Evolutionary conservation across 192 early-diverging fungal genomes (phyloP), one percentile per base, ranked within the genome.

Genomic region (Linnemannia zychae): DNA sequence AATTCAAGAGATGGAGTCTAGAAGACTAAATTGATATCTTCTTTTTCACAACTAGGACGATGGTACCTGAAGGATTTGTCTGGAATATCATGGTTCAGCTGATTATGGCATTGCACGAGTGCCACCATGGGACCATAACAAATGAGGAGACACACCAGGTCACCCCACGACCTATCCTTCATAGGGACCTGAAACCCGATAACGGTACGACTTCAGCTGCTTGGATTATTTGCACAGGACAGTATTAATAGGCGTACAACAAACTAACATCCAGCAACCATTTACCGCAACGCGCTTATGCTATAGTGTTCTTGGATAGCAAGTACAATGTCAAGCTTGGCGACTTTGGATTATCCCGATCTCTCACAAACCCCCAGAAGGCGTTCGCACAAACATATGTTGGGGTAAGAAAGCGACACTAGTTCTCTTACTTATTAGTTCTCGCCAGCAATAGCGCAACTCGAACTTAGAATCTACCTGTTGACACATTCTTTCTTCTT

Each of bases 371-470:
- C 37, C 88, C 89, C 34, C 92, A 92, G 47, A 78, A 81, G 28
- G 92, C 93, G 20, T 94, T 95, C 87, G 95, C 95, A 24, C 88
- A 92, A 69, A 96, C 95, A 0, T 95, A 92, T 88, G 95, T 95
- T 47, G 95, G 94, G 36, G 91, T 93, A 82, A 65, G 87, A 52
- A 18, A 22, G 4, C 11, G 31, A 6, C 33, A 44, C 15, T 3
- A 11, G 12, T 15, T 9, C 7, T 44, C 9, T 60, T 4, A 52
- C 20, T 52, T 67, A 17, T 1, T 18, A 33, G 15, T 44, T 6
- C 9, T 6, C 34, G 28, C 4, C 31, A 20, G 38, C 40, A 44
- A 6, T 44, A 38, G 38, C 38, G 37, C 20, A 3, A 40, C 22
- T 15, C 15, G 18, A 50, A 28, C n/a, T 57, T 65, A 20, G 20